These are phyloP conservation scores for Fusarium tupiense DNA, from an alignment of 2,329 filamentous ascomycete genomes.

Conservation along the genomic window DNA sequence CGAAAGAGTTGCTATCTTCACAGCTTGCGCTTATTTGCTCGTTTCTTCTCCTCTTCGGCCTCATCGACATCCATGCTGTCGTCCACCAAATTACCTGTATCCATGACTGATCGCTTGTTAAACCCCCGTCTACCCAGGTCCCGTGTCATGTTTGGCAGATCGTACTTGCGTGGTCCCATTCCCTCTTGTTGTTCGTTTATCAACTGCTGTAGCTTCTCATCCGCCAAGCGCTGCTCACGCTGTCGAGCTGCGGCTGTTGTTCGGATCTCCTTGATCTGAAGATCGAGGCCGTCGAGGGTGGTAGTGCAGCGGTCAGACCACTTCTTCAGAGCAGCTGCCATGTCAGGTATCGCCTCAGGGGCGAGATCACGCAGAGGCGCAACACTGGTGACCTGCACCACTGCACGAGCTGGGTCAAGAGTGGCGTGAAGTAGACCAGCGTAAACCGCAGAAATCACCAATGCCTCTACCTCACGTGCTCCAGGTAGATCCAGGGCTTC, in stretches of 20 bases:
- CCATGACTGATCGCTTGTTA: slow-evolving; percentile 53
- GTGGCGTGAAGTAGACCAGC: slow-evolving; percentile 82
- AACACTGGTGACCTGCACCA: slow-evolving; percentile 81
- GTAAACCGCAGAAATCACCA: slow-evolving; percentile 90
- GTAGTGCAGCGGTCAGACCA: slow-evolving; percentile 84
- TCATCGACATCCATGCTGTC: slow-evolving; percentile 68
- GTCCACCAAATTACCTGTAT: slow-evolving; percentile 54
- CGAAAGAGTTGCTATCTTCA: slow-evolving; percentile 36
- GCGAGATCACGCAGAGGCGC: slow-evolving; percentile 87
- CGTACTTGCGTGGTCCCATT: slow-evolving; percentile 48
- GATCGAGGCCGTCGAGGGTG: slow-evolving; percentile 79
- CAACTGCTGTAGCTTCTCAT: slow-evolving; percentile 59
- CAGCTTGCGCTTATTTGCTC: slow-evolving; percentile 64
- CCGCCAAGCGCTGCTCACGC: slow-evolving; percentile 58
- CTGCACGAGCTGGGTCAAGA: slow-evolving; percentile 79
- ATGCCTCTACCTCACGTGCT: slow-evolving; percentile 78
- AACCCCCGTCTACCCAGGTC: slow-evolving; percentile 43
- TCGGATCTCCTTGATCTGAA: slow-evolving; percentile 75
- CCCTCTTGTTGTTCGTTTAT: slow-evolving; percentile 57
- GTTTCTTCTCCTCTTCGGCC: slow-evolving; percentile 61
- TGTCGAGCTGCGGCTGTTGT: slow-evolving; percentile 64
- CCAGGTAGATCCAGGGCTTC: slow-evolving; percentile 72
- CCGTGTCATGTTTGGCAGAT: slow-evolving; percentile 30
- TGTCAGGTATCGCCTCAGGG: slow-evolving; percentile 74
- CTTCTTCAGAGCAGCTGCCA: slow-evolving; percentile 73